phyloP scores from a whole-genome alignment of 805 yeast genomes.

The Hemisphaericaspora nanyangensis region DNA sequence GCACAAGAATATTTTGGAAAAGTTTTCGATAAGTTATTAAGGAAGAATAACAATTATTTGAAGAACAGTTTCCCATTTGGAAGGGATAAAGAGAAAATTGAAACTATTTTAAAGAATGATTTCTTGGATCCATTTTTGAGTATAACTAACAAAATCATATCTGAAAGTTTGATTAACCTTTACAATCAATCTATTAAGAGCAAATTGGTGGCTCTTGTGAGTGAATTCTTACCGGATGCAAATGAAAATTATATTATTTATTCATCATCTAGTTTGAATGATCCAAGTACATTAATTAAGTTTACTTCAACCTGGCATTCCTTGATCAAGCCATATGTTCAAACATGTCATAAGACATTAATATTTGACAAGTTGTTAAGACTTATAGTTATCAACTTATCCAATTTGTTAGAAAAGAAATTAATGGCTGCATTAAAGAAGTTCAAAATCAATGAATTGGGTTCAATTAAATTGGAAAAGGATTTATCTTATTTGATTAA shows the following conservation, averaged over 20 bases:
- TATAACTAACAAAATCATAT: constrained; percentile 37
- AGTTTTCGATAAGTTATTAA: constrained; percentile 41
- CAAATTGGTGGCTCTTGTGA: constrained; percentile 39
- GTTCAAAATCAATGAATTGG: constrained; percentile 66
- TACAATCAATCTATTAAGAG: constrained; percentile 47
- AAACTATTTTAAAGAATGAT: constrained; percentile 26
- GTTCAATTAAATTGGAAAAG: constrained; percentile 78
- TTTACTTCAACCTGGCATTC: constrained; percentile 65
- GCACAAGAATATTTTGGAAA: constrained; percentile 56
- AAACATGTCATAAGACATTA: constrained; percentile 46
- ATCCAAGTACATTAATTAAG: constrained; percentile 32
- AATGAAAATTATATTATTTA: constrained; percentile 28
- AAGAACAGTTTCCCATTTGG: constrained; percentile 32
- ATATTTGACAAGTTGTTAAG: constrained; percentile 49
- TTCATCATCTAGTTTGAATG: constrained; percentile 25
- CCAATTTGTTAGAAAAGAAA: constrained; percentile 59
- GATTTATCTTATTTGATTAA: constrained; percentile 73
- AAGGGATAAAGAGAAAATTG: constrained; percentile 30
- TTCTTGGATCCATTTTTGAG: constrained; percentile 28
- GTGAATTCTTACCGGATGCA: constrained; percentile 39
- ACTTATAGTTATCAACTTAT: constrained; percentile 50
- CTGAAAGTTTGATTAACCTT: constrained; percentile 44
- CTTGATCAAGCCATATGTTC: constrained; percentile 61
- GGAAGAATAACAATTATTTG: constrained; percentile 19
- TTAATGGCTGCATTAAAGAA: constrained; percentile 62